Evolutionary conservation across 768 basidiomycete genomes (phyloP), one percentile per base, ranked within the genome.

Genomic region (Scleroderma bovista): DNA sequence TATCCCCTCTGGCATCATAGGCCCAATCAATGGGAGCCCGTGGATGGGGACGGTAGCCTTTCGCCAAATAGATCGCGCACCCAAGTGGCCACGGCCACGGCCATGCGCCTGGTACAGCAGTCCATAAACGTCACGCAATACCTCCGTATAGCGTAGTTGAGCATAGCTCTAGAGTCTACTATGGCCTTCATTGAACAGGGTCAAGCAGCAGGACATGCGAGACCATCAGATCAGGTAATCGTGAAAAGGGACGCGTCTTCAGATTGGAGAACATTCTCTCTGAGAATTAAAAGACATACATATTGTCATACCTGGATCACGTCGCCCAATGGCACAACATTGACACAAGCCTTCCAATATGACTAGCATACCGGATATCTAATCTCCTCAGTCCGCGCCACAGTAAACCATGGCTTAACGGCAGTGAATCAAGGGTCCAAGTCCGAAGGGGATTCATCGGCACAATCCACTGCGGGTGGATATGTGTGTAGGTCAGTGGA

Each of bases 361-460:
- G 9, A 9, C 26, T 5, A 29, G 26, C 4, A 9, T 9, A 5
- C 26, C 26, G 4, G 9, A 9, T 29, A 29, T 9, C 26, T 29
- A 29, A 5, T 9, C 26, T 29, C 26, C 26, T n/a, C 26, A 29
- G 9, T 29, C 26, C 4, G 26, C 26, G 26, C 26, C 9, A 29
- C 13, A 36, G 13, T 3, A 36, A n/a, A 75, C 36, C n/a, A n/a
- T 34, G 68, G 59, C 52, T 69, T 64, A 38, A 70, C 75, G 46
- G 72, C 70, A 37, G 76, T 52, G 9, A 73, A 71, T 57, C 73
- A 72, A 16, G 70, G 67, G 49, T 77, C 71, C 46, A 75, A 74
- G 26, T 68, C 74, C 1, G 74, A 75, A 34, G 76, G 57, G n/a
- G 76, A 73, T 7, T 38, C 15, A 15, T 56, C 34, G n/a, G 59